These are phyloP conservation scores for Saturnispora dispora DNA, from an alignment of 805 yeast genomes.

Conservation along the genomic window DNA sequence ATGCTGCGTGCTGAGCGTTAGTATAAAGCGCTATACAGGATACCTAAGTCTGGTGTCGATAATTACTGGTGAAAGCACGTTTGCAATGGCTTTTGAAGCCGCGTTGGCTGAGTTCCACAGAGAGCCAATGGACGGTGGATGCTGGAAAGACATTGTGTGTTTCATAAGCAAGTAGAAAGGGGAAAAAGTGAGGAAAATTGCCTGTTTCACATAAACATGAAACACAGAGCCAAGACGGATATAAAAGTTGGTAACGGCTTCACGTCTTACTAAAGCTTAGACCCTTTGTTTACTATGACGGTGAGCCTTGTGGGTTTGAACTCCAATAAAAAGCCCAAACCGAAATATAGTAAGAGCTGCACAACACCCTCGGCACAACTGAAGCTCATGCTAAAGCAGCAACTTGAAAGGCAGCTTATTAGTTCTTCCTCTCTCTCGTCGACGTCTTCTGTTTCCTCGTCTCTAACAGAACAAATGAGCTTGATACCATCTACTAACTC, in stretches of 20 bases:
- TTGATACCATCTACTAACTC: not conserved
- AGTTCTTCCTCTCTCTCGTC: not conserved
- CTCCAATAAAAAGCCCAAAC: not conserved
- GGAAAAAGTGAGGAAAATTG: not conserved
- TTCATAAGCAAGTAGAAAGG: not conserved
- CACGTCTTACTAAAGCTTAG: not conserved
- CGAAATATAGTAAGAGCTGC: not conserved
- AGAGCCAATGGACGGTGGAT: not conserved
- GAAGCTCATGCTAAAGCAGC: not conserved
- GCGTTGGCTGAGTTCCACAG: slow-evolving; percentile 1
- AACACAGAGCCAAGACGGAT: not conserved
- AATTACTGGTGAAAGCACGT: not conserved
- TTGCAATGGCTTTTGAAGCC: not conserved
- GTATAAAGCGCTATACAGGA: not conserved
- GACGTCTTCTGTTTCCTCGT: not conserved
- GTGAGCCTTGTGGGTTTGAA: not conserved
- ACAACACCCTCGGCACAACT: not conserved
- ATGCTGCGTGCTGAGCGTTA: not conserved
- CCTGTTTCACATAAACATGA: not conserved
- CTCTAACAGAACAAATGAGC: not conserved
- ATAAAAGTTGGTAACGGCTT: not conserved
- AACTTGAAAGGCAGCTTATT: not conserved
- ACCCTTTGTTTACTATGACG: not conserved
- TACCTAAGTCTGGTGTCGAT: not conserved
- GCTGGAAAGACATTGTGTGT: not conserved